Evolutionary conservation across 306 rosid genomes (phyloP), one percentile per base, ranked within the genome.

Genomic region (Aeschynomene evenia): DNA sequence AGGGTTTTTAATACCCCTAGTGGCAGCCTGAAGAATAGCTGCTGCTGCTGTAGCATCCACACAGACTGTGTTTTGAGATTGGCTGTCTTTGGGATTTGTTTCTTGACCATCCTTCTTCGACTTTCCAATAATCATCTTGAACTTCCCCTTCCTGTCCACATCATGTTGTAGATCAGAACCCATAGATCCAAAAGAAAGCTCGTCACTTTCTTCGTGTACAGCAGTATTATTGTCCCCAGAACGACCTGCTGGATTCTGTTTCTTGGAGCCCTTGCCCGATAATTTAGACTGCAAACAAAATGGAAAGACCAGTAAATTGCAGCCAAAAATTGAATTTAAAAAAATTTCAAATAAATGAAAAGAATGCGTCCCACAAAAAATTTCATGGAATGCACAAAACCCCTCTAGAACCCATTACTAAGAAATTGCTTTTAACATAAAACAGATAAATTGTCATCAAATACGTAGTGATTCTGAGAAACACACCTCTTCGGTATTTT

Each of bases 21-120:
- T 87, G 63, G 87, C 97, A 51, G 87, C 97, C 84, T 85, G 87
- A 68, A 91, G 97, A 79, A 91, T 91, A 80, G 91, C 97, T 2
- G 90, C 96, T 0, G 86, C 75, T 0, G 89, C 77, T 9, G 79
- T 89, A 9, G 91, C 91, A 78, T 91, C 88, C 55, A 86, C 42
- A 46, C 77, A 72, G 26, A 84, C 66, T 59, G 67, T 82, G 42
- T 57, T 66, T 56, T 79, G 77, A 63, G 85, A 70, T 62, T 78
- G 86, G 60, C 29, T 42, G 63, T 79, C 78, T 80, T 77, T 84
- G 42, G 81, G 67, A 70, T 74, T 82, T 21, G 71, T 73, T 66
- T 85, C 91, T 34, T 76, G 84, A 42, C 74, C 87, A 68, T 88
- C 89, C 71, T 89, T 89, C 79, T 85, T 88, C 62, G 83, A 71